Evolutionary conservation across 768 basidiomycete species (phyloP), one percentile per base, ranked within the genome.

Genomic region (Psilocybe cyanescens): DNA sequence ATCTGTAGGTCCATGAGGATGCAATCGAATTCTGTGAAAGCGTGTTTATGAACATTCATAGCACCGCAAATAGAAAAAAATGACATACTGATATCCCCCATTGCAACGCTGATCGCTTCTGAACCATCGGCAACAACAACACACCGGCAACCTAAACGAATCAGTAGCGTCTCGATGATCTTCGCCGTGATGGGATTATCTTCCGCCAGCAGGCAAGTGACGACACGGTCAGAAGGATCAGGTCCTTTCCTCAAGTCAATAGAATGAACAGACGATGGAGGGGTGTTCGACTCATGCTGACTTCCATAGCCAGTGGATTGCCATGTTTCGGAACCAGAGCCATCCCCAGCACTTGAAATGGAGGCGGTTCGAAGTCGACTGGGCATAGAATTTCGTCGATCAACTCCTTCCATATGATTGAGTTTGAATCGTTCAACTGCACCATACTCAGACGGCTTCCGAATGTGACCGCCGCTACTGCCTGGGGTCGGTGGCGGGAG

Each of bases 171-270:
- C 75, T 98, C 95, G 52, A 98, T 89, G 52, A 99, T 98, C 80
- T 99, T 98, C 33, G 93, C 92, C 0, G 95, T 97, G 65, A 99
- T 98, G 1, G 97, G 97, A 70, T 99, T 99, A 68, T 99, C 95
- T 74, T 99, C 97, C 1, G 97, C 97, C 37, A 99, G 83, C 29
- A 99, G 74, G 70, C 94, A 95, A 44, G 95, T 97, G 57, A 99
- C 89, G n/a, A 90, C 89, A 44, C 94, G 87, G 71, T 96, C 95
- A 59, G 75, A 83, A n/a, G 85, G 87, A 71, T 94, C 92, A 3
- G 88, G 88, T 1, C 84, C 88, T 75, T 87, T 87, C 72, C 85
- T 84, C 72, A 93, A 72, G 68, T 94, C 92, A 65, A 91, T 89
- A 0, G 93, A 93, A 66, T 88, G 87, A n/a, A 94, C 88, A 12